Evolutionary conservation across 2,329 filamentous ascomycete genomes (phyloP), one percentile per base, ranked within the genome.

Genomic region (Tolypocladium paradoxum): DNA sequence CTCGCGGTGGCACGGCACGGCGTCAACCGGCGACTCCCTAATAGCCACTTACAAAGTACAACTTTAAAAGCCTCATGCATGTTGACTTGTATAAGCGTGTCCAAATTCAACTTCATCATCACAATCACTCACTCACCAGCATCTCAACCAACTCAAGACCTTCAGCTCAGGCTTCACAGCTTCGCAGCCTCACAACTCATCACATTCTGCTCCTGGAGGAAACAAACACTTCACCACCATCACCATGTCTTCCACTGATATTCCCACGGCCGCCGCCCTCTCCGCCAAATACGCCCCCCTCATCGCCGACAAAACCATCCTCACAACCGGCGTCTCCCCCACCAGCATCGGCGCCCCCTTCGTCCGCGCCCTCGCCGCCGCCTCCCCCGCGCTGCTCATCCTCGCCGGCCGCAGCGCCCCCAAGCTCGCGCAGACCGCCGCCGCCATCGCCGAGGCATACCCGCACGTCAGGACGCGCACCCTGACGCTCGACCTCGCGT

Each of bases 261-360:
- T n/a, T 4, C 43, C 64, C 36, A 61, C 59, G 6, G 59, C 60
- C 56, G 55, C 57, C 18, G 61, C 66, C 6, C 60, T 71, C 29
- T 59, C 60, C 40, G 53, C 57, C 33, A 58, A 61, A 51, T 70
- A 66, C 46, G 56, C 63, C 49, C 24, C 55, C 20, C 56, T 63
- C 18, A 70, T 73, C 61, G 63, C 61, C 31, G 62, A 62, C 52
- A 73, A 72, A 47, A 64, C 61, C 4, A 61, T 76, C 50, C 64
- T 76, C 40, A 67, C 69, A 3, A 76, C 73, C 0, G 73, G 73
- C n/a, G 67, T 73, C 29, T 68, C 70, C 4, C 69, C 68, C 4
- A 62, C 64, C 50, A 64, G 68, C 27, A 62, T 76, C 16, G 73
- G 73, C n/a, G 64, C 16, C 3, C 24, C 43, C 24, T 46, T 46